These are phyloP conservation scores for Claviceps citrina DNA, from an alignment of 2,329 filamentous ascomycete species.

Conservation along the genomic window DNA sequence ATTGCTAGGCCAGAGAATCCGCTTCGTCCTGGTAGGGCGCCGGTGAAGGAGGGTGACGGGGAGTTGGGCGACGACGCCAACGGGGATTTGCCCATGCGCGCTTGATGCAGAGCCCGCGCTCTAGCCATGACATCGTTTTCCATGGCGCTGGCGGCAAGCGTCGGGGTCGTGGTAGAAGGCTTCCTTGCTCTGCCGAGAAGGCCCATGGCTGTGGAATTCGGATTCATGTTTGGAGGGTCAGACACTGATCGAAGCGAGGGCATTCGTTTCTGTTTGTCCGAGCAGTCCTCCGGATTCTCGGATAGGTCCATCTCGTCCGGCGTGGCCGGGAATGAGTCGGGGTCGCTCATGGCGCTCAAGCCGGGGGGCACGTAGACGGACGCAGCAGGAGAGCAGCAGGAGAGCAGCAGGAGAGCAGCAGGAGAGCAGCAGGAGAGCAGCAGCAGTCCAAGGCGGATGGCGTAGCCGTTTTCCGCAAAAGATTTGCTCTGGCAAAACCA, in stretches of 20 bases:
- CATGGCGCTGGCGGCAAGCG: constrained; percentile 18
- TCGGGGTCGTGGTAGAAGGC: constrained; percentile 28
- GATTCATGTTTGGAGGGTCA: constrained; percentile 50
- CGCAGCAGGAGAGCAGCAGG: constrained; percentile 1
- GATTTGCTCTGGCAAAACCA: constrained; percentile 2
- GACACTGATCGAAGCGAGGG: constrained; percentile 45
- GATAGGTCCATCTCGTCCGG: constrained; percentile 29
- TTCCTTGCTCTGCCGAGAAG: constrained; percentile 52
- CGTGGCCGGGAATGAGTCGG: constrained; percentile 27
- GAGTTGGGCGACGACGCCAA: constrained; percentile 15
- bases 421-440: constrained; percentile 1
- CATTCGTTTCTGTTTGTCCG: constrained; percentile 31
- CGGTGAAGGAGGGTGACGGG: constrained; percentile 18
- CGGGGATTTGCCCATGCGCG: constrained; percentile 27
- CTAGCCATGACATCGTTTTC: constrained; percentile 31
- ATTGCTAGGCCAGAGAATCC: constrained; percentile 29
- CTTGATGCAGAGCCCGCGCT: constrained; percentile 30
- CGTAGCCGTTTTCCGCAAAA: constrained; percentile 3
- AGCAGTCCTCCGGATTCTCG: constrained; percentile 19
- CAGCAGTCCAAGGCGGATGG: constrained; percentile 4
- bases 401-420: too few relatives aligned
- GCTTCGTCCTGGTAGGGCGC: constrained; percentile 22
- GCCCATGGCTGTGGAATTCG: constrained; percentile 73
- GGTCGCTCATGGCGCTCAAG: constrained; percentile 15
- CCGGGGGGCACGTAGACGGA: neutral